Conservation (phyloP, 257 asterid genomes). For the Osmanthus fragrans region DNA sequence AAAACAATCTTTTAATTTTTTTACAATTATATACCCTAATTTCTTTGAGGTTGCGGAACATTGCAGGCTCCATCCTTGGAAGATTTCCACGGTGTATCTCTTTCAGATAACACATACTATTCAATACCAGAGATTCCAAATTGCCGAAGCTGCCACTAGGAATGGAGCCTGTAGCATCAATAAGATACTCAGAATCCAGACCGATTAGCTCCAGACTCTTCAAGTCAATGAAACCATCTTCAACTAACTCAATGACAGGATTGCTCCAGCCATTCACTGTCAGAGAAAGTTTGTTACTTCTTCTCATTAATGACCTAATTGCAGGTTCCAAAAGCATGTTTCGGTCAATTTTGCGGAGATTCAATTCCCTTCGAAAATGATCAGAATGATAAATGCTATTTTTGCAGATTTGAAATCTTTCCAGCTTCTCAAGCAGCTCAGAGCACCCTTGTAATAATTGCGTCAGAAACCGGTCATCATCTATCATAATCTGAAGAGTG, state of each 20-base stretch:
- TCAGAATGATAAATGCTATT: fast-evolving
- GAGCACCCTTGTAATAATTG: neutral
- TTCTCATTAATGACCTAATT: neutral
- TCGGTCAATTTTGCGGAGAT: neutral
- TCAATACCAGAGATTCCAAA: neutral
- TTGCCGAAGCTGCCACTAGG: neutral
- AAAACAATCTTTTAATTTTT: conserved; percentile 1
- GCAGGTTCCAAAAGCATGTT: neutral
- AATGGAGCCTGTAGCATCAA: neutral
- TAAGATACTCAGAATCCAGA: neutral
- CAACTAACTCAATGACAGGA: neutral
- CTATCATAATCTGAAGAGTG: neutral
- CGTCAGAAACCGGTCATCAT: neutral
- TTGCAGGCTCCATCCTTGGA: conserved; percentile 7
- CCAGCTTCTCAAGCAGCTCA: neutral
- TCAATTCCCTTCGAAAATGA: neutral
- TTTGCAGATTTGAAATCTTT: neutral
- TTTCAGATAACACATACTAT: neutral
- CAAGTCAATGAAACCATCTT: conserved; percentile 1
- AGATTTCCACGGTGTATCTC: neutral
- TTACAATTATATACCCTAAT: neutral
- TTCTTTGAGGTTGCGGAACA: conserved; percentile 1
- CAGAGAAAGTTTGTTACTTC: neutral
- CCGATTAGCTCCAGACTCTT: neutral
- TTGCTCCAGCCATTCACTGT: neutral